Evolutionary conservation across 75 land plant genomes (phyloP), one percentile per base, ranked within the genome.

Genomic region (Azolla pinnata): DNA sequence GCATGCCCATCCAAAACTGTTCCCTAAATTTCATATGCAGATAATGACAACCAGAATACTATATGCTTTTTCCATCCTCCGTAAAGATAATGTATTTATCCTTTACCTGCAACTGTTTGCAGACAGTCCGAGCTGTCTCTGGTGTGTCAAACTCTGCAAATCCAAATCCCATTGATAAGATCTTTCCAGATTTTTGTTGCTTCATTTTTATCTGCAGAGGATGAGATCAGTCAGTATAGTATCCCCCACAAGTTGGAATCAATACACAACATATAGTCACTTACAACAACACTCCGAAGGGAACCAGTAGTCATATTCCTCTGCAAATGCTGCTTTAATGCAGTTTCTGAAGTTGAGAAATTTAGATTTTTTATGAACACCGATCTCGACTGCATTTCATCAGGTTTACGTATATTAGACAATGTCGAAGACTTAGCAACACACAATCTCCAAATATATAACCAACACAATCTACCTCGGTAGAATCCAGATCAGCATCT

Each of bases 1-100:
- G 96, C 98, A 81, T 93, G 98, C 12, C 98, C 98, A 62, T 93
- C 98, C 63, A 93, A 66, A 67, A 93, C 71, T 55, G 90, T 81
- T 62, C 98, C 98, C 98, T 93, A 74, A 25, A 5, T 7, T 44
- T 42, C 61, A 40, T n/a, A 18, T 20, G 21, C 10, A 27, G 32
- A 62, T 4, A 20, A 26, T 50, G 54, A 54, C 8, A n/a, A n/a
- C 8, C 53, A 50, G 53, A 50, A 14, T 8, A 38, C 17, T 12
- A 60, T 28, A n/a, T n/a, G n/a, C n/a, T n/a, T n/a, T n/a, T n/a
- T n/a, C n/a, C n/a, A n/a, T 17, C 19, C 12, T 19, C 21, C 16
- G 3, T 33, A 16, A n/a, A 57, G 18, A 16, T 17, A 4, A 57
- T 32, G 64, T 19, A 16, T 29, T 19, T 29, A 42, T 21, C 16